phyloP scores from a whole-genome alignment of 2,329 filamentous ascomycete species.

The Aureobasidium sp. region DNA sequence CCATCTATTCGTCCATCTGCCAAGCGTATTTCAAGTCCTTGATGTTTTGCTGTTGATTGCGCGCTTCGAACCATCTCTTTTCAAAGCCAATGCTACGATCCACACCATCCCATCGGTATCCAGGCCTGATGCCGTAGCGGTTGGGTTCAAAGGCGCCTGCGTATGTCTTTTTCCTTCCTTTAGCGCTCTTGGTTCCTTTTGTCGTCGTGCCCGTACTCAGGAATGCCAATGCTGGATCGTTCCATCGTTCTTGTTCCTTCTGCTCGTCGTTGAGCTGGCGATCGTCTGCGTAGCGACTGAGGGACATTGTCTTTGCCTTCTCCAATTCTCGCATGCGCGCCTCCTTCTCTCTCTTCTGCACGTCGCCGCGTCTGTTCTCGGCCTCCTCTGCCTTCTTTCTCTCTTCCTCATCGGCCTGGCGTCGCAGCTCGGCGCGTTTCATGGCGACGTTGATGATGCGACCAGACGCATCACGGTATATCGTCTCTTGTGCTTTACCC shows the following conservation, averaged over 20 bases:
- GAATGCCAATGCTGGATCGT: slow-evolving; percentile 85
- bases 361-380: slow-evolving; percentile 72
- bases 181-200: slow-evolving; percentile 49
- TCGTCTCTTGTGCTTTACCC: slow-evolving; percentile 61
- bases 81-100: slow-evolving; percentile 93
- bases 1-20: slow-evolving; percentile 81
- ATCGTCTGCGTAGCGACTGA: slow-evolving; percentile 79
- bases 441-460: slow-evolving; percentile 89
- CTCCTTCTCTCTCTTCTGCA: slow-evolving; percentile 64
- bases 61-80: slow-evolving; percentile 79
- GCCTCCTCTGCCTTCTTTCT: slow-evolving; percentile 56
- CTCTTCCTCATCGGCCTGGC: slow-evolving; percentile 64
- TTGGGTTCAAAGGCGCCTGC: slow-evolving; percentile 77
- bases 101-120: slow-evolving; percentile 94
- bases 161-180: slow-evolving; percentile 54
- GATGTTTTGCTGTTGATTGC: slow-evolving; percentile 68
- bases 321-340: slow-evolving; percentile 59
- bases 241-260: slow-evolving; percentile 72
- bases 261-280: slow-evolving; percentile 76
- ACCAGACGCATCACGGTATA: slow-evolving; percentile 91
- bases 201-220: slow-evolving; percentile 46
- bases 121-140: slow-evolving; percentile 85
- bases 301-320: slow-evolving; percentile 72
- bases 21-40: slow-evolving; percentile 82
- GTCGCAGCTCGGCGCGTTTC: slow-evolving; percentile 79